Percentiles rank a stretch among this genome's conserved stretches.
These are phyloP conservation scores for Citrus inodora DNA, from an alignment of 345 rosid species.

Conservation along the genomic window DNA sequence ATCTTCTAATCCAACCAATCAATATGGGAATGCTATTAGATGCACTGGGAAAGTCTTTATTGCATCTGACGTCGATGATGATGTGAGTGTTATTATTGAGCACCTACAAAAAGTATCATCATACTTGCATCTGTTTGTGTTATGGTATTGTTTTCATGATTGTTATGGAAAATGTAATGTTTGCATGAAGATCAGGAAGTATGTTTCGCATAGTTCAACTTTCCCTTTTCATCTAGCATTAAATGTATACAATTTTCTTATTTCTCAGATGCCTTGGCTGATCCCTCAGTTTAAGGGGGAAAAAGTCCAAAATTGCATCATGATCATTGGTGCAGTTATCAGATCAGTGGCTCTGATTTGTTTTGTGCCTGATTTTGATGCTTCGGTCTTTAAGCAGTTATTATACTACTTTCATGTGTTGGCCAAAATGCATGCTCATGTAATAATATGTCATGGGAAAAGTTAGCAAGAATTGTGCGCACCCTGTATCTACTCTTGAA, in stretches of 20 bases:
- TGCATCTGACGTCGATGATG: constrained; percentile 30
- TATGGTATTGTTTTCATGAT: not conserved
- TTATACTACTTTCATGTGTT: not conserved
- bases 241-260: not conserved
- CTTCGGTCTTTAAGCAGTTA: not conserved
- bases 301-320: not conserved
- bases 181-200: not conserved
- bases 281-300: not conserved
- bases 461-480: not conserved
- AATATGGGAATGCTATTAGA: constrained; percentile 34
- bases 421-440: not conserved
- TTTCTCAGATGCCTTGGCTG: constrained; percentile 1
- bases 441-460: not conserved
- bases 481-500: not conserved
- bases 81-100: constrained; percentile 37
- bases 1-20: constrained; percentile 34
- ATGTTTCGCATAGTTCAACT: not conserved
- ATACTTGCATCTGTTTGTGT: not conserved
- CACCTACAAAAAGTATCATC: not conserved
- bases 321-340: not conserved
- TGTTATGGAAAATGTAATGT: not conserved
- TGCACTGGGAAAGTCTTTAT: constrained; percentile 30
- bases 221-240: not conserved
- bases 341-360: not conserved
- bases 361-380: not conserved